Base-by-base conservation (phyloP, 2,329 filamentous ascomycete species). In the Xylariomycetidae sp. region DNA sequence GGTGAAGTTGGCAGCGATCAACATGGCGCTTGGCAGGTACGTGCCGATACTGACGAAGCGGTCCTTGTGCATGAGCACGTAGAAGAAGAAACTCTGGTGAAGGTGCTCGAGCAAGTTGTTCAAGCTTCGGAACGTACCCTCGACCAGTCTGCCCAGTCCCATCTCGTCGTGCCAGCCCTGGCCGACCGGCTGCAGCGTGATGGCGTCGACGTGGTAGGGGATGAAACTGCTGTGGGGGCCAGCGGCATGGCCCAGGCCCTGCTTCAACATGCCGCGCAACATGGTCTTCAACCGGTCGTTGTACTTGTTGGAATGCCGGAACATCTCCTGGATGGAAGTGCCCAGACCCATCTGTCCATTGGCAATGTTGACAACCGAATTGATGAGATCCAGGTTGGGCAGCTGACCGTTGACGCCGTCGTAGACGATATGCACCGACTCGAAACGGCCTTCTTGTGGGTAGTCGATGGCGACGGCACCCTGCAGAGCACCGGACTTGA, bases 51-150 rank as follows among this genome's bases (percentile, higher is more conserved):
- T 97, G 48, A 97, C 92, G 56, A 98, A 98, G 9, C 89, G 81
- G 51, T 92, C 86, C 18, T 82, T 77, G 47, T 94, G 83, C 78
- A 97, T 88, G 27, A 98, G 72, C 32, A 98, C 70, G 59, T 98
- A 98, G 65, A 98, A 97, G 74, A 98, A 98, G 70, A 98, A 98
- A 59, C 89, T 96, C 64, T 98, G 92, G 58, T 98, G 92, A 41
- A 98, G 72, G 57, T 98, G 89, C 63, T 98, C 92, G 19, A 98
- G 74, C 38, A 98, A 66, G 55, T 98, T 98, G 66, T 98, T 98
- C 61, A 98, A 67, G 58, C 88, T 95, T 50, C 92, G 76, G 59
- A 94, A 94, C 3, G 92, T 76, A 50, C 88, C 88, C 63, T 98
- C 92, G 4, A 97, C 73, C 0, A 89, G 82, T 34, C 89, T 75